phyloP scores from a whole-genome alignment of 768 basidiomycete genomes.

The Amanita pallidorosea region DNA sequence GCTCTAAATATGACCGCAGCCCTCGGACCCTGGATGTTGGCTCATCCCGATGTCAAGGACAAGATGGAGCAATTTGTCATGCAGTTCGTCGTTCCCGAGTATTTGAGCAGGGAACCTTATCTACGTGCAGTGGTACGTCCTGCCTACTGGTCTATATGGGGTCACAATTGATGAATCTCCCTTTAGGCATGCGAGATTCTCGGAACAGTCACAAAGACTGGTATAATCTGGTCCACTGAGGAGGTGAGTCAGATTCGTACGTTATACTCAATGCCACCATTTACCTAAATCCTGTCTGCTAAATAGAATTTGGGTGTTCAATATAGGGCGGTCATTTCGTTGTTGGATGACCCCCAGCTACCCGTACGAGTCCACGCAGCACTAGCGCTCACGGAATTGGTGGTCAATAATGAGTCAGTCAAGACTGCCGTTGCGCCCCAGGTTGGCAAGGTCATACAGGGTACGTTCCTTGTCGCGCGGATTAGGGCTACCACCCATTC shows the following conservation, averaged over 20 bases:
- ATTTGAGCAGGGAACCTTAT: constrained; percentile 55
- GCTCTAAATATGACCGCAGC: constrained; percentile 77
- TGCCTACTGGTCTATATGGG: neutral
- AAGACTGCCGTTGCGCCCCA: constrained; percentile 59
- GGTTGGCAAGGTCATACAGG: constrained; percentile 82
- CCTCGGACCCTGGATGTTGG: constrained; percentile 72
- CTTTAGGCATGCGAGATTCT: constrained; percentile 71
- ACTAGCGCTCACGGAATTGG: constrained; percentile 69
- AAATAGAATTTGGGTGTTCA: constrained; percentile 48
- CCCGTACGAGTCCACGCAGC: constrained; percentile 82
- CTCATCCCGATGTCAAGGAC: constrained; percentile 68
- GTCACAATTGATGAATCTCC: neutral
- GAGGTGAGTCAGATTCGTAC: constrained; percentile 30
- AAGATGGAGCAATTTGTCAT: constrained; percentile 73
- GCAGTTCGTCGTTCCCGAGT: constrained; percentile 66
- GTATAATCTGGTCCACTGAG: constrained; percentile 54
- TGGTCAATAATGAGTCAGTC: constrained; percentile 59
- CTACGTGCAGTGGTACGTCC: constrained; percentile 64
- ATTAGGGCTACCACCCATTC: neutral
- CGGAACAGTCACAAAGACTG: constrained; percentile 59
- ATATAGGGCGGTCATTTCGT: constrained; percentile 54
- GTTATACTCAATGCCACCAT: neutral
- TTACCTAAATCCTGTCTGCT: neutral
- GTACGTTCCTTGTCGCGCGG: constrained; percentile 22
- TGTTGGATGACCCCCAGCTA: constrained; percentile 67